Evolutionary conservation across 805 yeast genomes (phyloP).

Genomic region (Suhomyces prunicola): DNA sequence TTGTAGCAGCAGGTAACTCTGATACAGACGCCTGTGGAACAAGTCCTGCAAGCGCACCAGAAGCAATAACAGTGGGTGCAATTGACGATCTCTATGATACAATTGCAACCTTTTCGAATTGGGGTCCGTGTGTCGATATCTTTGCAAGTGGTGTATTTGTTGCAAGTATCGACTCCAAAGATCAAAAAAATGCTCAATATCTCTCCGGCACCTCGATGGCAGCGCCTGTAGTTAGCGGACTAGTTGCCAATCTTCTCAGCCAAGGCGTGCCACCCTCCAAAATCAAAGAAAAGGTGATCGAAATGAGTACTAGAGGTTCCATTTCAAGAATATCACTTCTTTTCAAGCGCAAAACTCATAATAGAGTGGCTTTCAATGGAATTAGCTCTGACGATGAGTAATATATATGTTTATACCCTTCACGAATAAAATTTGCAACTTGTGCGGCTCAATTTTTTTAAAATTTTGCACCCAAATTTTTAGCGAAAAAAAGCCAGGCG

Average conservation of each 20-base stretch:
- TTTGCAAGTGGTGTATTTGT: slow-evolving; percentile 80
- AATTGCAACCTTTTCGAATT: slow-evolving; percentile 79
- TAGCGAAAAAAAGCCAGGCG: background rate
- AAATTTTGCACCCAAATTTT: slow-evolving; percentile 1
- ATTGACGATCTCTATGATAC: slow-evolving; percentile 70
- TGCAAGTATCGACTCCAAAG: slow-evolving; percentile 47
- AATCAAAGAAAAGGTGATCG: slow-evolving; percentile 41
- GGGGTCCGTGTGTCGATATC: slow-evolving; percentile 89
- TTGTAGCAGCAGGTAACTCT: slow-evolving; percentile 86
- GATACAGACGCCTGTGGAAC: slow-evolving; percentile 72
- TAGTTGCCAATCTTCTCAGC: slow-evolving; percentile 53
- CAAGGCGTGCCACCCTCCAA: slow-evolving; percentile 45
- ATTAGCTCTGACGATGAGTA: background rate
- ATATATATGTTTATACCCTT: background rate
- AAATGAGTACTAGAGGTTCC: slow-evolving; percentile 44
- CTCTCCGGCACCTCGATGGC: slow-evolving; percentile 84
- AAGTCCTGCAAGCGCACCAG: slow-evolving; percentile 80
- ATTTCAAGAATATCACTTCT: slow-evolving; percentile 46
- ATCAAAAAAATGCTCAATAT: slow-evolving; percentile 19
- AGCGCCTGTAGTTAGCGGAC: slow-evolving; percentile 69
- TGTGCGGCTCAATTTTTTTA: background rate
- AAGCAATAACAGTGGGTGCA: slow-evolving; percentile 83
- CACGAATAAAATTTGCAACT: background rate
- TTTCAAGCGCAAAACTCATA: slow-evolving; percentile 56
- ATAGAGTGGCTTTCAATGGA: slow-evolving; percentile 45